Percentiles rank a stretch among this genome's conserved stretches.
Conservation (phyloP, 2,329 filamentous ascomycete genomes). For the Bretziella fagacearum region DNA sequence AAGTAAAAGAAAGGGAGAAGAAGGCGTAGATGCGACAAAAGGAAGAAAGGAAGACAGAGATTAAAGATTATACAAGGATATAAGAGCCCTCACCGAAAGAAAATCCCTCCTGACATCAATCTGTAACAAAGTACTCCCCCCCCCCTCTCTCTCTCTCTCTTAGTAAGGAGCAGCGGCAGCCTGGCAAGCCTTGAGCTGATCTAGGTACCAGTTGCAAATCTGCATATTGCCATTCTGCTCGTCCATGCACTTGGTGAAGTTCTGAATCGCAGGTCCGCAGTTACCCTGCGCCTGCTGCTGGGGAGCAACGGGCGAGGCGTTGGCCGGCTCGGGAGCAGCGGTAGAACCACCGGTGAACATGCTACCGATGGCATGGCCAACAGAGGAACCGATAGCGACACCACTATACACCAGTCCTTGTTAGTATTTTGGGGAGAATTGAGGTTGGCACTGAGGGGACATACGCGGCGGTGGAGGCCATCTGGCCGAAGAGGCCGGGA, state of each 20-base stretch:
- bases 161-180: slow-evolving; percentile 14
- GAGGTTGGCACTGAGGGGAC: slow-evolving; percentile 26
- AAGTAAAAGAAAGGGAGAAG: background rate
- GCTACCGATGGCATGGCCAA: slow-evolving; percentile 87
- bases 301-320: slow-evolving; percentile 25
- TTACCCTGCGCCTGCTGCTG: slow-evolving; percentile 40
- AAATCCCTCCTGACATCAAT: background rate
- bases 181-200: slow-evolving; percentile 47
- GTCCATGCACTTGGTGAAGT: slow-evolving; percentile 93
- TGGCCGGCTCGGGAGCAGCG: slow-evolving; percentile 30
- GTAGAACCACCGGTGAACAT: slow-evolving; percentile 59
- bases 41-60: background rate
- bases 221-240: slow-evolving; percentile 85
- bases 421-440: background rate
- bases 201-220: slow-evolving; percentile 95
- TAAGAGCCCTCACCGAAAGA: background rate
- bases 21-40: background rate
- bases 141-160: background rate
- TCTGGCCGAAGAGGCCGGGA: slow-evolving; percentile 82
- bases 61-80: background rate
- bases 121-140: too few species aligned
- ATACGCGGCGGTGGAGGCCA: slow-evolving; percentile 96
- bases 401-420: slow-evolving; percentile 41
- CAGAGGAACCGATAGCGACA: slow-evolving; percentile 87
- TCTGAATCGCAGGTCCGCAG: slow-evolving; percentile 63